Evolutionary conservation across 257 asterid genomes (phyloP), one percentile per base, ranked within the genome.

Genomic region (Solanum tacnaense): DNA sequence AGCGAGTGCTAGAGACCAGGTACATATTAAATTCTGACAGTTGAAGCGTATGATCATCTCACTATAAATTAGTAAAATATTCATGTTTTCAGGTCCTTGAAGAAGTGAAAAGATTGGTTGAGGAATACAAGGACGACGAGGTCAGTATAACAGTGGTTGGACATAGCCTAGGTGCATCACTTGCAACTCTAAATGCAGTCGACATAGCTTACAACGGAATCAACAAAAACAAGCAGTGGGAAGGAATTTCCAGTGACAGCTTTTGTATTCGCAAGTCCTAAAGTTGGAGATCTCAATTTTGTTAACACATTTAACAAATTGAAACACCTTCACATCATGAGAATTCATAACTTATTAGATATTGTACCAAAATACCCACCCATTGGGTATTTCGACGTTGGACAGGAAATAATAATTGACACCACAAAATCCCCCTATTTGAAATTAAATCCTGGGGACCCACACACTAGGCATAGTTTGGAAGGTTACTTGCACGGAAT

Each of bases 81-180:
- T 39, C 49, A 41, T 41, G 5, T 41, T 10, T 41, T 41, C 49
- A 41, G 98, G 99, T 94, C 79, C 88, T 96, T 5, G 65, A 87
- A 0, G 99, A 95, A 89, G 91, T 96, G 31, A 89, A 88, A 29
- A 88, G 94, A 88, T 84, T 94, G 84, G 98, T 96, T 5, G 93
- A 96, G 71, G 85, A 87, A 44, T 94, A 92, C 93, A 91, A 93
- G 90, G 86, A 90, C 13, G 99, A 96, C n/a, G 95, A 95, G 32
- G 92, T 91, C 15, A 95, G 98, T 91, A 93, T 96, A 79, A 95
- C 96, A 16, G 84, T 94, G 23, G 89, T 93, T 12, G 99, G 98
- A 9, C 99, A 96, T 18, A 71, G 78, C 7, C 38, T 71, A 7
- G 78, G 78, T 71, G 39, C 78, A 71, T 71, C 78, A 3, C 91